Evolutionary conservation across 495 filamentous ascomycete species (phyloP), one percentile per base, ranked within the genome.

Genomic region (Penicillium canescens): DNA sequence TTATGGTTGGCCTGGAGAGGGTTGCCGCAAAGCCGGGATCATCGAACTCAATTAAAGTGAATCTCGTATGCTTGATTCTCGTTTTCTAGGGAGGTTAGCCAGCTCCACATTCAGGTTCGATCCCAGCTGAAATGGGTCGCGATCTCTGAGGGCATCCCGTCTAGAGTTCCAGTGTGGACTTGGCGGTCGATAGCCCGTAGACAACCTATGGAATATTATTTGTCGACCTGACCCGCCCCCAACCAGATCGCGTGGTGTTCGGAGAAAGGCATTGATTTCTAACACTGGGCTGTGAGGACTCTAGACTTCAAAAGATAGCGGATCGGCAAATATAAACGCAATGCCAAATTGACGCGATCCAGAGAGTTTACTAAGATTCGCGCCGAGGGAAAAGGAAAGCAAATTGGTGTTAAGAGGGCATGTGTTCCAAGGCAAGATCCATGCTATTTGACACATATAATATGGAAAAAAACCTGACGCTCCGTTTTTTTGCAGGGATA

Each of bases 281-380:
- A 18, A 18, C 1, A 18, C 18, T 18, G 13, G 37, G n/a, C 13
- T 14, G 37, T 14, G 37, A 39, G 37, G 18, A 39, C 37, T 31
- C 28, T 31, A 31, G 28, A 31, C 28, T 7, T 31, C 11, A 28
- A 44, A 55, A 51, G 31, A 43, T 46, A 40, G 36, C 48, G 34
- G 60, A 63, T 66, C 60, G 43, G 43, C 60, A 66, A 18, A 58
- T 36, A 42, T 57, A 56, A 49, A 55, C 40, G 45, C 49, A 49
- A 50, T 41, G 39, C 21, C 56, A 56, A 54, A 49, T 38, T 37
- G 39, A 41, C 39, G 36, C 47, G 54, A 60, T 39, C 56, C 51
- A 24, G 58, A 47, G 51, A 37, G 21, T 37, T 53, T 42, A 52
- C 49, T 31, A 49, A 40, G 52, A 59, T 56, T 39, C 46, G 46